Base-by-base conservation (phyloP, 768 basidiomycete species). In the Lentinula edodes region DNA sequence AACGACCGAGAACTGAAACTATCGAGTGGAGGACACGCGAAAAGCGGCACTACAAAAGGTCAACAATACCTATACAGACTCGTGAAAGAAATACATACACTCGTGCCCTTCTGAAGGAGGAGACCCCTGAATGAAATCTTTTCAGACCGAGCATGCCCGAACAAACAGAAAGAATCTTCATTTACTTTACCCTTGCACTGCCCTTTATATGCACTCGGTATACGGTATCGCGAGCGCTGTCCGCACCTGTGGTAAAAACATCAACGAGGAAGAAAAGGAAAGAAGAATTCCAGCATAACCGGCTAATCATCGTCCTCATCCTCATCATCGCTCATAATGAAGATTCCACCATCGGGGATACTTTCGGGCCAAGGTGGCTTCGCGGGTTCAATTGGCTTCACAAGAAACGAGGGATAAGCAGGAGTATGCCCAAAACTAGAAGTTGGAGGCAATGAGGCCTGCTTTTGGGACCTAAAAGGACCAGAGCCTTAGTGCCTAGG, bases 241-340 rank as follows among this genome's bases (percentile, higher is more conserved):
- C 56, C 42, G 42, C 18, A 20, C 23, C 58, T 59, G 34, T 50
- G 36, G 15, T 16, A 60, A 38, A 53, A 60, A 28, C 13, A 43
- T 32, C 56, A 58, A 63, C 9, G n/a, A 52, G 36, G 38, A 39
- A 61, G 61, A 20, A 32, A 41, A 16, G 53, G 32, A 61, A 38
- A 48, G 13, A 36, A 51, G 35, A 39, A 54, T 35, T 20, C 58
- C 28, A 36, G 32, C 42, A 35, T 35, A n/a, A 54, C 52, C 57
- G 20, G 23, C 8, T 54, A 45, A 23, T 68, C 68, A 43, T 69
- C 68, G 43, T 72, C 70, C 46, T 77, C 74, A 28, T 77, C 76
- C 63, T 81, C 79, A 57, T 81, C 80, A 64, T 82, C 81, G 67
- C 81, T 84, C 64, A 84, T 69, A 41, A 80, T 76, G 58, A 84